Conservation (phyloP, 2,329 filamentous ascomycete genomes). For the Paraphoma sp. region DNA sequence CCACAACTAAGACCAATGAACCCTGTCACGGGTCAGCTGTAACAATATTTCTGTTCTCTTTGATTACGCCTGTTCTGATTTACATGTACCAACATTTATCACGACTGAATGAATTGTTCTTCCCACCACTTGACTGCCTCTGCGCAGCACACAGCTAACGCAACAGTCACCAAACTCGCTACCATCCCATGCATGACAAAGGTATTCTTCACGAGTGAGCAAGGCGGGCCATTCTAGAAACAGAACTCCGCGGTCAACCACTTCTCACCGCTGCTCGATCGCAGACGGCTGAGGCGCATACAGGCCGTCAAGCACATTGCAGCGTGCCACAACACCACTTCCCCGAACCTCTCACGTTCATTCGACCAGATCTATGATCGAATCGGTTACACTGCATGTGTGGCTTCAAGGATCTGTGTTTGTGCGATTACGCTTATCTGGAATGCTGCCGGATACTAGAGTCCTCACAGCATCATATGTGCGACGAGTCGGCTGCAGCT, state of each 20-base stretch:
- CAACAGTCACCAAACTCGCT: too few relatives aligned
- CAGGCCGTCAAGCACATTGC: conserved; percentile 2
- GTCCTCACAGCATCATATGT: neutral
- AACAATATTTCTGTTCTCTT: too few relatives aligned
- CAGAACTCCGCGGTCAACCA: conserved; percentile 2
- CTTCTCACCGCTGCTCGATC: conserved; percentile 17
- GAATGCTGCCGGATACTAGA: neutral
- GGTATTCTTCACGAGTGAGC: neutral
- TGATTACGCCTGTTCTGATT: too few relatives aligned
- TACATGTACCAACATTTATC: too few relatives aligned
- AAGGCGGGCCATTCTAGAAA: conserved; percentile 1
- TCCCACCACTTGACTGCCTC: too few relatives aligned
- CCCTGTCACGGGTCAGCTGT: too few relatives aligned
- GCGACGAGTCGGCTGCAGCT: neutral
- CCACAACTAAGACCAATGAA: too few relatives aligned
- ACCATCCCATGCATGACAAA: neutral
- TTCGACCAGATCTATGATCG: neutral
- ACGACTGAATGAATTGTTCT: too few relatives aligned
- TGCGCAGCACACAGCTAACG: too few relatives aligned
- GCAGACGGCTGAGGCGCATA: conserved; percentile 7
- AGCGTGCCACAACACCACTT: conserved; percentile 6
- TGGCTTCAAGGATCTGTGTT: neutral
- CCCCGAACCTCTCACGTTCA: neutral
- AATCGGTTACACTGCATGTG: neutral
- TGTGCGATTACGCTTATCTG: conserved; percentile 2